phyloP scores from a whole-genome alignment of 805 yeast genomes.

The Metschnikowia dekortorum region DNA sequence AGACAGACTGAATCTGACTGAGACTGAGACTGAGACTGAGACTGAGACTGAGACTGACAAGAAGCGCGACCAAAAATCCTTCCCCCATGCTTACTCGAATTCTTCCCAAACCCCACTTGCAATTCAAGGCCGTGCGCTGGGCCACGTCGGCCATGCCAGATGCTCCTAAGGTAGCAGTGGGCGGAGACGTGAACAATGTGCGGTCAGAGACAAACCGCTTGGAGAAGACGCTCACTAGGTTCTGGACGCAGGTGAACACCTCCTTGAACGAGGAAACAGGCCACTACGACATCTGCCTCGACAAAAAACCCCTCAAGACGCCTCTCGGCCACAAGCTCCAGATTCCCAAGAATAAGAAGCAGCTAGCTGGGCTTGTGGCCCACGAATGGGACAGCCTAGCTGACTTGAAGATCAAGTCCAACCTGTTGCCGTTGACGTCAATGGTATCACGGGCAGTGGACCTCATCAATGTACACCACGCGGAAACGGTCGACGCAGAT shows the following conservation, averaged over 20 bases:
- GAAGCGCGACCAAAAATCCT: background rate
- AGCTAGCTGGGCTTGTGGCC: constrained; percentile 68
- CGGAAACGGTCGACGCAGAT: constrained; percentile 38
- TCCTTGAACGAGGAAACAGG: constrained; percentile 22
- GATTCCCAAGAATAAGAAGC: constrained; percentile 54
- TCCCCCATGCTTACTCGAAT: background rate
- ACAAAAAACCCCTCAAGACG: constrained; percentile 73
- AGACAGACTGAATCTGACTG: too few species aligned
- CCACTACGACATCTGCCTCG: constrained; percentile 57
- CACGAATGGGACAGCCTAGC: constrained; percentile 87
- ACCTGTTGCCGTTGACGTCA: constrained; percentile 82
- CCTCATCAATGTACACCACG: constrained; percentile 34
- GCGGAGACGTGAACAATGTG: constrained; percentile 38
- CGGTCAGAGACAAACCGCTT: constrained; percentile 64
- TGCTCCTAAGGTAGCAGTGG: constrained; percentile 30
- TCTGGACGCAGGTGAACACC: constrained; percentile 76
- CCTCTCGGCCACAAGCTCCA: constrained; percentile 72
- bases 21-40: too few species aligned
- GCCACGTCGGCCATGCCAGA: background rate
- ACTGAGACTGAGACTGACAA: too few species aligned
- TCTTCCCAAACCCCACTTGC: background rate
- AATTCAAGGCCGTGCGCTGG: background rate
- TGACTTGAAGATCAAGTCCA: constrained; percentile 62
- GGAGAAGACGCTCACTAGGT: constrained; percentile 63
- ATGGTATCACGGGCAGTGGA: constrained; percentile 85